Base-by-base conservation (phyloP, 495 filamentous ascomycete genomes). In the Thermothielavioides terrestris region DNA sequence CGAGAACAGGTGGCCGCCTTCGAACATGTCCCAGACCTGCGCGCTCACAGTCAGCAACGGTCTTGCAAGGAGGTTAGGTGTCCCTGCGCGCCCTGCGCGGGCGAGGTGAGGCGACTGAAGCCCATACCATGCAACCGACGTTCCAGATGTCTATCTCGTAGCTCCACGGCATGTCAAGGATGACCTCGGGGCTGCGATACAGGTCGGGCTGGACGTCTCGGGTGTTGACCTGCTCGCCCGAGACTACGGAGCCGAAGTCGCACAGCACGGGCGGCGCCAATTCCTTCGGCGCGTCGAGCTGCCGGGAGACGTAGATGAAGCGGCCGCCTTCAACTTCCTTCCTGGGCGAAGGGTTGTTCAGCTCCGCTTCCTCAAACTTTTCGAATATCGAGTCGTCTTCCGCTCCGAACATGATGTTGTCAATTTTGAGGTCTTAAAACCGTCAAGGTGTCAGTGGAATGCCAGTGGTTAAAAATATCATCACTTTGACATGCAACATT, bases 131-230 rank as follows among this genome's bases (percentile, higher is more conserved):
- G 56, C 73, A 66, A 44, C 72, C 75, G 14, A 70, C 62, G 54
- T 71, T 74, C 75, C 76, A 77, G 37, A 76, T 72, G 50, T 78
- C 75, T 32, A 75, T 61, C 4, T 61, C 45, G 52, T 72, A 71
- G 23, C 53, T 59, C 77, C 72, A 77, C 1, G 64, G 55, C 1
- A 62, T 52, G 31, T 65, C 57, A 10, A 78, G 42, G 41, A 77
- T 72, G 1, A 77, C 67, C 49, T 80, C 75, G 0, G 75, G 74
- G 6, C 69, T 62, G 25, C 72, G 50, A 46, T 76, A 77, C 10
- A 69, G 21, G 39, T 72, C 55, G 0, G 76, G 57, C 53, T 68
- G 61, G 2, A 58, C 46, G 45, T 58, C 49, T 30, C 51, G 51
- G 32, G 11, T 41, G 10, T 63, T 46, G 43, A 53, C 43, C 18